Evolutionary conservation across 345 rosid species (phyloP), one percentile per base, ranked within the genome.

Genomic region (Populus euphratica): DNA sequence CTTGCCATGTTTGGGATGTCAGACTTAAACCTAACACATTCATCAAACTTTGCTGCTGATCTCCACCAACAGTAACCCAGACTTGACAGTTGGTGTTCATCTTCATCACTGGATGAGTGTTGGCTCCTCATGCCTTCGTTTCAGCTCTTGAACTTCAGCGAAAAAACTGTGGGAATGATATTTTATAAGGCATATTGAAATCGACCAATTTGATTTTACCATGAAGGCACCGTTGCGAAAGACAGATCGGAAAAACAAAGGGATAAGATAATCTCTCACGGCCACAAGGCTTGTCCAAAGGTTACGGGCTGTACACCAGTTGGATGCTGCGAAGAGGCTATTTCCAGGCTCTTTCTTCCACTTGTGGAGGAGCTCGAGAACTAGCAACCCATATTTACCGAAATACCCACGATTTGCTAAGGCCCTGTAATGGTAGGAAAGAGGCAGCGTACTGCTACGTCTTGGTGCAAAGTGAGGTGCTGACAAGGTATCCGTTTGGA

Each of bases 31-130:
- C 74, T 86, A 16, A 64, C 73, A 65, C 78, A 84, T 63, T 89
- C 86, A 33, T 86, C 88, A 29, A 77, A 87, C 70, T 81, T 80
- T 0, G 85, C 76, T 1, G 86, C 87, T 3, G 90, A 78, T 80
- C 88, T 82, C 93, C 93, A 88, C 91, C 91, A 90, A 50, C 77
- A 83, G 68, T 41, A 76, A 12, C 49, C 69, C 81, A 68, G 35
- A 31, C 65, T 63, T 59, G 84, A 78, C 10, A 80, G 76, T 1
- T 54, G 78, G 65, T 61, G 20, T 27, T 85, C 89, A 23, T 85
- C 91, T 39, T 84, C 88, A 9, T 78, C 85, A 31, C 54, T 49
- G 5, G 76, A 76, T 54, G 82, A 73, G 33, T 80, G 49, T 27
- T 77, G 89, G 84, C 69, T 82, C 73, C 86, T 86, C 92, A 89